These are phyloP conservation scores for Ceratobasidium theobromae DNA, from an alignment of 1,284 basidiomycete genomes.

Conservation along the genomic window DNA sequence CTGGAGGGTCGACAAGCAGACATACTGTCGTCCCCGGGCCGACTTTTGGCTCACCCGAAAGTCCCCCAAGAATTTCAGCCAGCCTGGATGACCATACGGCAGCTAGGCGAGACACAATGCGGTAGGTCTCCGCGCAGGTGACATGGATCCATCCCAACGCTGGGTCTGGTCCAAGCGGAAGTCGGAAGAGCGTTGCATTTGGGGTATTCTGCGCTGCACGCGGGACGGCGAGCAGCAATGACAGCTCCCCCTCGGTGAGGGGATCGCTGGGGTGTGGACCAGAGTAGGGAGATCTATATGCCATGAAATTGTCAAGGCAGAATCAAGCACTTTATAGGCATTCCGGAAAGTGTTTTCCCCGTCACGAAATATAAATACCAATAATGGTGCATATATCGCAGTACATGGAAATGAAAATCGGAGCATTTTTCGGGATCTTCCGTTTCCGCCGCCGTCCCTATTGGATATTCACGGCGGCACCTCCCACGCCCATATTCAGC, in stretches of 20 bases:
- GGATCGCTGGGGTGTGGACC: neutral
- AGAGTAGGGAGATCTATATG: no score
- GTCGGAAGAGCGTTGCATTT: neutral
- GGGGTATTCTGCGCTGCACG: neutral
- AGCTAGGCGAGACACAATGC: constrained; percentile 1
- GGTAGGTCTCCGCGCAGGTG: neutral
- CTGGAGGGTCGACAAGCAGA: neutral
- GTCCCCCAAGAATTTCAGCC: neutral
- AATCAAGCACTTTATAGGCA: no score
- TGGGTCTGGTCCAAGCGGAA: neutral
- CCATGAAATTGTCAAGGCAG: no score
- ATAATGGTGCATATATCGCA: no score
- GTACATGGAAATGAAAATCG: no score
- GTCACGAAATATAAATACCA: no score
- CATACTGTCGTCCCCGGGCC: constrained; percentile 9
- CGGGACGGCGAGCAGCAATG: constrained; percentile 2
- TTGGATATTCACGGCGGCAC: no score
- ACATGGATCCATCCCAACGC: neutral
- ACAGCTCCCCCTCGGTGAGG: constrained; percentile 11
- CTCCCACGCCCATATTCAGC: no score
- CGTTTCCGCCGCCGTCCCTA: no score
- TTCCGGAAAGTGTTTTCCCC: no score
- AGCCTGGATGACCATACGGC: neutral
- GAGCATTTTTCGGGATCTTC: no score
- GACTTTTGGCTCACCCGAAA: neutral